phyloP scores from a whole-genome alignment of 805 yeast genomes.

The Millerozyma acaciae region DNA sequence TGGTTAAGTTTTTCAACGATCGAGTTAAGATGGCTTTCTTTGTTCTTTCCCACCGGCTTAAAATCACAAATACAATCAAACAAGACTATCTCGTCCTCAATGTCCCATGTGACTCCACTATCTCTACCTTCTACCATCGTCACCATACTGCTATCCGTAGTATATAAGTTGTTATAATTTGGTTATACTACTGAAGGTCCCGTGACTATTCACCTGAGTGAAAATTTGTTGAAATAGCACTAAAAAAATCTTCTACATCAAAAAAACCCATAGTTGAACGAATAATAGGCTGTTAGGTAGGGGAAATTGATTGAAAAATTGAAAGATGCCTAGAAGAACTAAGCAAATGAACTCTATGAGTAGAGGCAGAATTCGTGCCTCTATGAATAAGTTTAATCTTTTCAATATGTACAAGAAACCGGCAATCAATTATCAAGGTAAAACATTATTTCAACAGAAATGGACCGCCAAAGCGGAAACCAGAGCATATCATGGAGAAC shows the following conservation, averaged over 20 bases:
- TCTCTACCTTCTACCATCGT: background rate
- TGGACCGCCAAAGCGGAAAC: slow-evolving; percentile 90
- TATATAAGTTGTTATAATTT: background rate
- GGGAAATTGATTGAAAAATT: too few relatives aligned
- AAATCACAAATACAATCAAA: slow-evolving; percentile 58
- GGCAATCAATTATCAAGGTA: slow-evolving; percentile 47
- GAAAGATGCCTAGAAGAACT: slow-evolving; percentile 64
- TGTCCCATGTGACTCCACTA: slow-evolving; percentile 43
- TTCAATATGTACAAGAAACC: slow-evolving; percentile 82
- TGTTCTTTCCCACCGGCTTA: slow-evolving; percentile 63
- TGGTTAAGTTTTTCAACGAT: slow-evolving; percentile 39
- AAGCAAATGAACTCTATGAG: slow-evolving; percentile 52
- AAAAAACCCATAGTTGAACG: too few relatives aligned
- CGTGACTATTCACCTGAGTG: background rate
- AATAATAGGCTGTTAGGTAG: too few relatives aligned
- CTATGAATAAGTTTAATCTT: slow-evolving; percentile 87
- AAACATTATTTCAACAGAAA: slow-evolving; percentile 85
- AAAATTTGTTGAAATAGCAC: too few relatives aligned
- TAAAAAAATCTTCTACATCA: too few relatives aligned
- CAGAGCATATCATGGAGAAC: slow-evolving; percentile 94
- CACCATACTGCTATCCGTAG: background rate
- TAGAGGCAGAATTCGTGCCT: slow-evolving; percentile 76
- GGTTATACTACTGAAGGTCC: background rate
- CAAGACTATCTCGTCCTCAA: slow-evolving; percentile 59
- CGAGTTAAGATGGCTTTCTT: slow-evolving; percentile 39